phyloP scores from a whole-genome alignment of 2,329 filamentous ascomycete species.

The Trichoderma oligosporum region DNA sequence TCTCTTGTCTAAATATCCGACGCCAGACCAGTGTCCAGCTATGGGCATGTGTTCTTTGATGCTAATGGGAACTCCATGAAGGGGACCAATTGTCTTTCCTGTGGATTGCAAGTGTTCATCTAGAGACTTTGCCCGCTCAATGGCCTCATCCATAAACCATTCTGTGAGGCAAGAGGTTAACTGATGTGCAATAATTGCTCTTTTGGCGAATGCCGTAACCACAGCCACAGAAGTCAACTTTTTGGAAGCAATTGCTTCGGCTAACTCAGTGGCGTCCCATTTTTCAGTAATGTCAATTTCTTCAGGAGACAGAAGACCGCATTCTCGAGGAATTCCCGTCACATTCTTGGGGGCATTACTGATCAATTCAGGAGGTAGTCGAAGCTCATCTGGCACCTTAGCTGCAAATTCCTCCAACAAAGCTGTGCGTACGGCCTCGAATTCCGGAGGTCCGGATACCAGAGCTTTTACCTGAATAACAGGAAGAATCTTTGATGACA shows the following conservation, averaged over 20 bases:
- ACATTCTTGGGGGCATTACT: conserved; percentile 32
- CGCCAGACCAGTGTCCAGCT: conserved; percentile 44
- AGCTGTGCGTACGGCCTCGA: conserved; percentile 24
- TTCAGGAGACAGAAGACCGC: conserved; percentile 41
- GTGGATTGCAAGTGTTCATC: conserved; percentile 40
- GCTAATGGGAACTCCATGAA: conserved; percentile 50
- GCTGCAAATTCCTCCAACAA: conserved; percentile 32
- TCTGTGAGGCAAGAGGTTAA: conserved; percentile 51
- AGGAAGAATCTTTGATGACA: not conserved
- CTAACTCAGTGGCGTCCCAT: conserved; percentile 42
- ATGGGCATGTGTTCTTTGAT: conserved; percentile 61
- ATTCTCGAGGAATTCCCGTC: conserved; percentile 34
- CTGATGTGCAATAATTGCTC: conserved; percentile 54
- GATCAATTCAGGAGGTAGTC: conserved; percentile 29
- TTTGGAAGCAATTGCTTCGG: conserved; percentile 35
- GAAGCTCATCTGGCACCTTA: conserved; percentile 31
- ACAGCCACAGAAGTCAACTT: conserved; percentile 40
- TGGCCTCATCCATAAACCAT: conserved; percentile 47
- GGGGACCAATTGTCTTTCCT: conserved; percentile 47
- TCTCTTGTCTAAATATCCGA: conserved; percentile 52
- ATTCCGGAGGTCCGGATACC: conserved; percentile 25
- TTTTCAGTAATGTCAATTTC: conserved; percentile 48
- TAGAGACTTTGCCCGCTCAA: conserved; percentile 38
- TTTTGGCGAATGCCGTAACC: conserved; percentile 49
- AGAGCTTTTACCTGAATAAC: conserved; percentile 11